A percentile compares a stretch with the other conserved stretches of the same genome.
These are phyloP conservation scores for Centella asiatica DNA, from an alignment of 129 eudicot genomes.

Conservation along the genomic window DNA sequence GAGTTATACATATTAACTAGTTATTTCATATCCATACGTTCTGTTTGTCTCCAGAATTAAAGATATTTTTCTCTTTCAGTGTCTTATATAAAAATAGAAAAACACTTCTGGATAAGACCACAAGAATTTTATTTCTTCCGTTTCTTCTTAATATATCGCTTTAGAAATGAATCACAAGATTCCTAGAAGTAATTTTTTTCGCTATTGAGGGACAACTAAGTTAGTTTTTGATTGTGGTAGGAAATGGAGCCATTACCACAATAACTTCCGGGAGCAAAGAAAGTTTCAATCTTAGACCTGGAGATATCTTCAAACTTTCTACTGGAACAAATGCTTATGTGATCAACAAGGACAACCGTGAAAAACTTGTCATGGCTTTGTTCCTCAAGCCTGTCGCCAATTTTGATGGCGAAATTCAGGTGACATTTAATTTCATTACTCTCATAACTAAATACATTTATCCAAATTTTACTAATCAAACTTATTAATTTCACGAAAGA, in stretches of 20 bases:
- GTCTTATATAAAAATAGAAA: too few relatives aligned
- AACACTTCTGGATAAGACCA: too few relatives aligned
- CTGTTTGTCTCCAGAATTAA: too few relatives aligned
- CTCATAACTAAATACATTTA: neutral
- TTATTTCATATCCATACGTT: too few relatives aligned
- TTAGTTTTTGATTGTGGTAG: constrained; percentile 20
- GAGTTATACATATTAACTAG: neutral
- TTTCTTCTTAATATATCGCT: too few relatives aligned
- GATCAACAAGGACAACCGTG: constrained; percentile 41
- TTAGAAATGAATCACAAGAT: too few relatives aligned
- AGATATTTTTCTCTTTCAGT: too few relatives aligned
- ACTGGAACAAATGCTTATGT: constrained; percentile 50
- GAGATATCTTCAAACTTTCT: constrained; percentile 46
- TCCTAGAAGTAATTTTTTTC: too few relatives aligned
- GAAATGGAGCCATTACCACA: constrained; percentile 43
- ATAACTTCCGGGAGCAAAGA: constrained; percentile 29
- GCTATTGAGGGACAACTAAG: too few relatives aligned
- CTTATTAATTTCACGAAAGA: neutral
- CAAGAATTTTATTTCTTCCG: too few relatives aligned
- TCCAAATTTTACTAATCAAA: neutral
- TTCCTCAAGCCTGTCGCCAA: constrained; percentile 44
- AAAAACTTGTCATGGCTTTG: constrained; percentile 48
- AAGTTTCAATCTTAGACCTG: constrained; percentile 43
- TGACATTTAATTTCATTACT: constrained; percentile 9
- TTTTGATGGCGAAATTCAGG: constrained; percentile 63